Conservation (phyloP, 495 filamentous ascomycete species). For the Trypethelium eluteriae region DNA sequence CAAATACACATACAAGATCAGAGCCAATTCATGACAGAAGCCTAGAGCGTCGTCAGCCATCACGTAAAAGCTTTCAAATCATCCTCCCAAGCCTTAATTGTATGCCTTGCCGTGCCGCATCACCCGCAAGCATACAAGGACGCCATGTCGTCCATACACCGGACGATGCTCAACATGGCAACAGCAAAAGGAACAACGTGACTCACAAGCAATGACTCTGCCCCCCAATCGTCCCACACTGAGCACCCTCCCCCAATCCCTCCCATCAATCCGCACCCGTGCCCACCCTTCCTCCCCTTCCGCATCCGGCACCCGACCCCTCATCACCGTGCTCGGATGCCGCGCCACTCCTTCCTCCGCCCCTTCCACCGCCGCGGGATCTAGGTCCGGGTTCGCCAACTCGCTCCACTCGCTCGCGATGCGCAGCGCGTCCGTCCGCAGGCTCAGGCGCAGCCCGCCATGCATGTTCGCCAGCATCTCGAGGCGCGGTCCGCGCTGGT, state of each 20-base stretch:
- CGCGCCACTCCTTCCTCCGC: slow-evolving; percentile 56
- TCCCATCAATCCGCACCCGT: slow-evolving; percentile 79
- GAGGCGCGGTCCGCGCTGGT: slow-evolving; percentile 49
- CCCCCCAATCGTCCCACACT: slow-evolving; percentile 84
- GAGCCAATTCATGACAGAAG: slow-evolving; percentile 66
- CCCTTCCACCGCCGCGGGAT: slow-evolving; percentile 58
- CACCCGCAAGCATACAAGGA: too few relatives aligned
- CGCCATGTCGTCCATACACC: too few relatives aligned
- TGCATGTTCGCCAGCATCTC: slow-evolving; percentile 85
- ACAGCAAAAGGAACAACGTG: background rate
- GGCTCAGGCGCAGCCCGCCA: slow-evolving; percentile 67
- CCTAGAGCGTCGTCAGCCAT: slow-evolving; percentile 32
- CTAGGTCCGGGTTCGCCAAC: slow-evolving; percentile 74
- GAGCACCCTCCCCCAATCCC: slow-evolving; percentile 82
- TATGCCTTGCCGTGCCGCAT: slow-evolving; percentile 2
- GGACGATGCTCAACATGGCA: too few relatives aligned
- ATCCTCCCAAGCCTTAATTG: background rate
- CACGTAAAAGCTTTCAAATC: slow-evolving; percentile 14
- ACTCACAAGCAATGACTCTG: slow-evolving; percentile 75
- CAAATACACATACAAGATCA: slow-evolving; percentile 85
- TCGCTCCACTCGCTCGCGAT: slow-evolving; percentile 77
- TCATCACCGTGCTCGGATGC: slow-evolving; percentile 68
- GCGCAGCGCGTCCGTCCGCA: slow-evolving; percentile 69
- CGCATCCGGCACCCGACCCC: slow-evolving; percentile 34
- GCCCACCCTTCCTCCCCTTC: slow-evolving; percentile 66